Percentiles rank a stretch among this genome's conserved stretches.
phyloP scores from a whole-genome alignment of 78 protist genomes.

The Dictyostelium capitatum region DNA sequence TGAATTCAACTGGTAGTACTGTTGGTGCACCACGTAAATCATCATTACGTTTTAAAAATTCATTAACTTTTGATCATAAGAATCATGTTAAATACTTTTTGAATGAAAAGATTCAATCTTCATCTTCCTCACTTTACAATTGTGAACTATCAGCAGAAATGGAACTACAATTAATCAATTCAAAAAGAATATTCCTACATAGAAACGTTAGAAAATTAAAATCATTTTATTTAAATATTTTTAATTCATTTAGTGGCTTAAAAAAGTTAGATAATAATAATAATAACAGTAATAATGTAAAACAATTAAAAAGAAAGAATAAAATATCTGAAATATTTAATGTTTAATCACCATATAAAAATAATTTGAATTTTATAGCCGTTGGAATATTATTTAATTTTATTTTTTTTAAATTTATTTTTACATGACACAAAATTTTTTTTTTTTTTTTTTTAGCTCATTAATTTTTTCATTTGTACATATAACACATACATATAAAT shows the following conservation, averaged over 20 bases:
- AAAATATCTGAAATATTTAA: not conserved
- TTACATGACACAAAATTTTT: not conserved
- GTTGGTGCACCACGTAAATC: not conserved
- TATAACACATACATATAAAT: no score
- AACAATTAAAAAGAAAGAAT: constrained; percentile 17
- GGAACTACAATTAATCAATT: constrained; percentile 8
- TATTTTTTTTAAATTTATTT: not conserved
- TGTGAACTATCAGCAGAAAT: constrained; percentile 36
- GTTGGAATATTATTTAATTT: not conserved
- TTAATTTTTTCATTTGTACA: no score
- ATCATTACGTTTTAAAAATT: not conserved
- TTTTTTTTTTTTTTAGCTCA: constrained; percentile 5
- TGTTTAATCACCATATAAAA: no score
- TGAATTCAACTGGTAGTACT: not conserved
- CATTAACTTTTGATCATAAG: not conserved
- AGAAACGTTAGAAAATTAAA: constrained; percentile 17
- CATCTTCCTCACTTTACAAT: not conserved
- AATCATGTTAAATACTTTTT: not conserved
- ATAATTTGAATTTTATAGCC: no score
- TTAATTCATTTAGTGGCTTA: not conserved
- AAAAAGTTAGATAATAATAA: not conserved
- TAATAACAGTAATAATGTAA: not conserved
- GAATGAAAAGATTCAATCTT: not conserved
- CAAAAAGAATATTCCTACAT: constrained; percentile 13
- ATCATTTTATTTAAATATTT: not conserved